Conservation (phyloP, 2,329 filamentous ascomycete genomes). For the Podosphaera leucotricha region DNA sequence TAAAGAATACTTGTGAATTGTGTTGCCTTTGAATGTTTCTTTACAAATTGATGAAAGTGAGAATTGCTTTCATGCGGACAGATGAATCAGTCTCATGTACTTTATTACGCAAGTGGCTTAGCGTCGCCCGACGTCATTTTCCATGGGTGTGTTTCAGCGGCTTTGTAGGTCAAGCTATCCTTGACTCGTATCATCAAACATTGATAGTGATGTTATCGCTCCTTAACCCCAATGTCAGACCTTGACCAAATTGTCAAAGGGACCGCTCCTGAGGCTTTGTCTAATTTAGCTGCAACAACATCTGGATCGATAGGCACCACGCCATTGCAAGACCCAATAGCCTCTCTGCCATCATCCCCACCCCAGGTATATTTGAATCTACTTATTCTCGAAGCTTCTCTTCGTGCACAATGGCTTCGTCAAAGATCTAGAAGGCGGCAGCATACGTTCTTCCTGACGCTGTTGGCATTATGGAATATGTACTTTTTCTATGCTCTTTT, state of each 20-base stretch:
- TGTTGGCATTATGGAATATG: conserved; percentile 58
- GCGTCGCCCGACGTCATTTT: neutral
- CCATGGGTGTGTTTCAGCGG: neutral
- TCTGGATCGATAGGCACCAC: conserved; percentile 15
- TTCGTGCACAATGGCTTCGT: conserved; percentile 81
- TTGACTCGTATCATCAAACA: neutral
- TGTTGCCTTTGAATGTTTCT: too few species aligned
- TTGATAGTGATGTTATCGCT: neutral
- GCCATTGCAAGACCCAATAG: conserved; percentile 14
- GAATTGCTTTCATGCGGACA: too few species aligned
- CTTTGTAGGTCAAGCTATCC: neutral
- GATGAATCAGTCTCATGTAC: neutral
- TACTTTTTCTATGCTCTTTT: conserved; percentile 82
- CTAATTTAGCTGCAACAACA: conserved; percentile 13
- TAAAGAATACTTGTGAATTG: neutral
- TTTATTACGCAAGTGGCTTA: neutral
- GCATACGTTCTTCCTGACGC: conserved; percentile 73
- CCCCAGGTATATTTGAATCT: conserved; percentile 77
- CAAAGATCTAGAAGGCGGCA: conserved; percentile 70
- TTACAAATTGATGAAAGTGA: too few species aligned
- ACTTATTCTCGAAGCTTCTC: conserved; percentile 80
- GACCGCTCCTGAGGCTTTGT: conserved; percentile 32
- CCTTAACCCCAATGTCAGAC: conserved; percentile 11
- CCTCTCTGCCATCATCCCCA: conserved; percentile 16
- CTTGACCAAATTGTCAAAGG: conserved; percentile 79